Base-by-base conservation (phyloP, 495 filamentous ascomycete genomes). In the Penicillium riverlandense region DNA sequence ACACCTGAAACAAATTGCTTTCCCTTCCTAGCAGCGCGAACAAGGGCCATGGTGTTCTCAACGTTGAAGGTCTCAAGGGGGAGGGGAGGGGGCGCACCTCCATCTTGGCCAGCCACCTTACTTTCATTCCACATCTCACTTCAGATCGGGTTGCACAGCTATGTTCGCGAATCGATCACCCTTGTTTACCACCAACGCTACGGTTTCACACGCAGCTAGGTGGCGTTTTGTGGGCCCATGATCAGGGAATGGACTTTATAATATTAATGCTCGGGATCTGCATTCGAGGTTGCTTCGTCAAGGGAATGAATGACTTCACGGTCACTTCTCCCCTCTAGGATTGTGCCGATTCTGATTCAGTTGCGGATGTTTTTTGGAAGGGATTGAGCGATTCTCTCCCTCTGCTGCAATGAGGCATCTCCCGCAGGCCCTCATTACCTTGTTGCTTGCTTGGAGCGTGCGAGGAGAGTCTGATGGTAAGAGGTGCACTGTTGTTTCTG, bases 51-150 rank as follows among this genome's bases (percentile, higher is more conserved):
- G 22, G 4, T 22, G 4, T 22, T 22, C 22, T 22, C 22, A 4
- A 22, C 22, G 22, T 22, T 22, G 4, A 22, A 22, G 22, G 22
- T 22, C 22, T 22, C 22, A 22, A 22, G 22, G 22, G 22, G 22
- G 22, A 6, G 22, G 22, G 22, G 22, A 6, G 22, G 22, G 22
- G 22, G 22, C 22, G 6, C 22, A 4, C 22, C 22, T 22, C 22
- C 2, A 22, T 11, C 41, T 37, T 28, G 42, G 32, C 39, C 43
- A 4, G 22, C 22, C 22, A 22, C 22, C 22, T 22, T 34, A 2
- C 32, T 12, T 45, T 29, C 57, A 60, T 60, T 60, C 57, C 47
- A 46, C 43, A 57, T 52, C 34, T 42, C 28, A 41, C 45, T 39
- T 44, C 46, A 55, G 29, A 38, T 30, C 29, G 43, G 45, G 41